Percentiles rank a stretch among this genome's conserved stretches.
Evolutionary conservation across 2,329 filamentous ascomycete species (phyloP).

Genomic region (Microdochium nivale): DNA sequence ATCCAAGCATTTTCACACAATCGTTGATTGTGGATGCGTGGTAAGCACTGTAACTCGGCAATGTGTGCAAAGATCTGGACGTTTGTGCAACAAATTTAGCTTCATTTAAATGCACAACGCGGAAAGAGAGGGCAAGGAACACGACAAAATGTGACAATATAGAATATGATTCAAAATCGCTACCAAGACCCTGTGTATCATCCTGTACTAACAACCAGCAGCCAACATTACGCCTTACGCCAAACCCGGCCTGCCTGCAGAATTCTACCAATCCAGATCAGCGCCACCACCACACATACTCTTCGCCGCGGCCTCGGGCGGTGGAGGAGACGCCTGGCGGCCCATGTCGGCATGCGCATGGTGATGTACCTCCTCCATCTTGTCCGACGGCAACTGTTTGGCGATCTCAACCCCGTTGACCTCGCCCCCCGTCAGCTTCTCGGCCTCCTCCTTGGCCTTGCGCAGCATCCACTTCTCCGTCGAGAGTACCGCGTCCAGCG

Average conservation of each 20-base stretch:
- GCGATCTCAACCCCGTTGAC: background rate
- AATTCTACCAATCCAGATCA: background rate
- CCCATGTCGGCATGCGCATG: background rate
- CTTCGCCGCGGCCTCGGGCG: background rate
- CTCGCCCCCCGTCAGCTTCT: background rate
- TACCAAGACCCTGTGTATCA: background rate
- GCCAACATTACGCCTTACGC: background rate
- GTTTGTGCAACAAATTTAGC: background rate
- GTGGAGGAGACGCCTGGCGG: background rate
- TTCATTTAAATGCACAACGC: background rate
- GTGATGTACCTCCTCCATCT: background rate
- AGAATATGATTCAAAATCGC: background rate
- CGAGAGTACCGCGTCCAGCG: slow-evolving; percentile 71
- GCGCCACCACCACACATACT: background rate
- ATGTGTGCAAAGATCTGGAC: background rate
- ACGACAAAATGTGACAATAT: background rate
- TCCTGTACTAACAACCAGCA: background rate
- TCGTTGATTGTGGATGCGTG: background rate
- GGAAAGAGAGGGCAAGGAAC: background rate
- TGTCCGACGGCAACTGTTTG: background rate
- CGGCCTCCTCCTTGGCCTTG: slow-evolving; percentile 48
- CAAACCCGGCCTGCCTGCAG: background rate
- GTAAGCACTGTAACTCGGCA: background rate
- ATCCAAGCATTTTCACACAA: background rate
- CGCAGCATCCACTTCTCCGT: slow-evolving; percentile 72